These are phyloP conservation scores for Candida cerambycidarum DNA, from an alignment of 805 yeast species.

Conservation along the genomic window DNA sequence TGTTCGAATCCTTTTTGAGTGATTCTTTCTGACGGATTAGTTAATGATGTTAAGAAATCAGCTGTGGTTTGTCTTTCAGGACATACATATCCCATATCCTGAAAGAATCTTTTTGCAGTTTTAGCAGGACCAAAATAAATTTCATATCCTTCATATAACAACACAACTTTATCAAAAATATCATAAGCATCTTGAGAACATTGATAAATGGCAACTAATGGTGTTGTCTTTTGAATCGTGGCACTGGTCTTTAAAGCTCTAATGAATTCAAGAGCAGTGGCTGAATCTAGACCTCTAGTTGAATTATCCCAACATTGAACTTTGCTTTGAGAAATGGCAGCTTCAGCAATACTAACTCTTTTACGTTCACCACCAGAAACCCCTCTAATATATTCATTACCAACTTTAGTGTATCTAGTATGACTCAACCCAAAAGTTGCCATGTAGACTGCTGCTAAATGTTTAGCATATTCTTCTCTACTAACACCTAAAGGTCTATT, in stretches of 20 bases:
- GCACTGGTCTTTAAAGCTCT: conserved; percentile 66
- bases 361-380: conserved; percentile 87
- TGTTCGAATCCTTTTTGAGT: conserved; percentile 49
- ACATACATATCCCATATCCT: conserved; percentile 61
- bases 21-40: conserved; percentile 63
- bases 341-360: conserved; percentile 82
- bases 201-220: conserved; percentile 59
- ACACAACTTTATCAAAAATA: conserved; percentile 47
- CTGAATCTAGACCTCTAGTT: conserved; percentile 82
- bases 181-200: conserved; percentile 51
- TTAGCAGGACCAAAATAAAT: conserved; percentile 46
- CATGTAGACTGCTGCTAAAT: conserved; percentile 44
- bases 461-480: conserved; percentile 37
- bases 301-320: conserved; percentile 67
- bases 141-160: conserved; percentile 49
- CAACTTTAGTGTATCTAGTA: conserved; percentile 58
- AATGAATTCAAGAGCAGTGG: conserved; percentile 76
- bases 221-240: conserved; percentile 47
- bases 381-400: conserved; percentile 66
- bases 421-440: conserved; percentile 51
- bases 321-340: conserved; percentile 60
- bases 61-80: conserved; percentile 67
- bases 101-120: conserved; percentile 49
- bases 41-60: conserved; percentile 64
- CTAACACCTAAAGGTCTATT: conserved; percentile 36